Percentiles rank a stretch among this genome's conserved stretches.
Evolutionary conservation across 345 rosid genomes (phyloP).

Genomic region (Ceriops zippeliana): DNA sequence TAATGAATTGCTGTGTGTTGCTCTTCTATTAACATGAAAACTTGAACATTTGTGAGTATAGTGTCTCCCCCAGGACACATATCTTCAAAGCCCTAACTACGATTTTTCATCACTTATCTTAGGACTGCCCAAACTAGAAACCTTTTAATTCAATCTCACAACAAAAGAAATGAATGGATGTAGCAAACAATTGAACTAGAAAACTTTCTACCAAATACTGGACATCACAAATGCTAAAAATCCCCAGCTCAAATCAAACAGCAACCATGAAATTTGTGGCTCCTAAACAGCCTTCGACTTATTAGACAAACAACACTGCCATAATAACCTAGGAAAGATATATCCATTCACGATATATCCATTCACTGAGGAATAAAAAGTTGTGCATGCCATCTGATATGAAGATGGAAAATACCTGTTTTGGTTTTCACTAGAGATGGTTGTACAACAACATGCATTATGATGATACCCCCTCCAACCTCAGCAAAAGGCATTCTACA

Average conservation of each 20-base stretch:
- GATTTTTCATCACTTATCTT: not conserved
- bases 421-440: constrained; percentile 66
- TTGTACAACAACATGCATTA: constrained; percentile 97
- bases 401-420: constrained; percentile 46
- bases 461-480: constrained; percentile 62
- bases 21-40: not conserved
- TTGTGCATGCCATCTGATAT: not conserved
- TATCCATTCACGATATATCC: not conserved
- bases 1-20: not conserved
- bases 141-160: not conserved
- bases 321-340: not conserved
- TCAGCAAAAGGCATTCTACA: constrained; percentile 79
- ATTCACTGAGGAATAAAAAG: not conserved
- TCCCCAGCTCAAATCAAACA: not conserved
- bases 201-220: not conserved
- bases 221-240: not conserved
- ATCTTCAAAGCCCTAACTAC: not conserved
- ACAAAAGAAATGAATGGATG: not conserved
- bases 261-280: not conserved
- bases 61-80: not conserved
- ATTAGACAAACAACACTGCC: not conserved
- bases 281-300: not conserved
- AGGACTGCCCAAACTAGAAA: not conserved
- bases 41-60: not conserved
- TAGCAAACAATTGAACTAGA: not conserved